Conservation (phyloP, 202 grass and related monocot species). For the Dendrocalamus latiflorus region DNA sequence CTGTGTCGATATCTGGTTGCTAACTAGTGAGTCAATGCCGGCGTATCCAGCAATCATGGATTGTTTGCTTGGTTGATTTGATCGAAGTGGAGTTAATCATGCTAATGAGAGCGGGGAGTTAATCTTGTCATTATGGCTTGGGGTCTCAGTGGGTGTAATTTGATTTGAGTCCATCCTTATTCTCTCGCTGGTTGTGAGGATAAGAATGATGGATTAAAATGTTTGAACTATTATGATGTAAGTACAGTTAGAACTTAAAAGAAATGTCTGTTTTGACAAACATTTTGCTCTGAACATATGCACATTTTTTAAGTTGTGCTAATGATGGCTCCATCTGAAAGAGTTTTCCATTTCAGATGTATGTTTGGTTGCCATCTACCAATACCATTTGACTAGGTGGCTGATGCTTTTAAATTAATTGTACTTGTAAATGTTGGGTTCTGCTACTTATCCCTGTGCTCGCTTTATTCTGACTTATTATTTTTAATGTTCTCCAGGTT, state of each 20-base stretch:
- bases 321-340: background rate
- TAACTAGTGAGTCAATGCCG: background rate
- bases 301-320: background rate
- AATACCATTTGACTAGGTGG: background rate
- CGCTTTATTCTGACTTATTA: background rate
- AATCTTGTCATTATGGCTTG: background rate
- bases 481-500: conserved; percentile 52
- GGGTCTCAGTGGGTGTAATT: background rate
- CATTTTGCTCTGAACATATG: background rate
- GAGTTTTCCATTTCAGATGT: background rate
- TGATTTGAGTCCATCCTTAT: background rate
- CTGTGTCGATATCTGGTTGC: background rate
- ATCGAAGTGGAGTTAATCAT: background rate
- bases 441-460: background rate
- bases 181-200: background rate
- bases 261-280: background rate
- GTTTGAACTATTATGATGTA: background rate
- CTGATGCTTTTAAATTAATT: conserved; percentile 9
- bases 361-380: background rate
- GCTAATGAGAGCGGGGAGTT: background rate
- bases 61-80: background rate
- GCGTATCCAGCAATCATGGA: background rate
- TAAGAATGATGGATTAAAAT: background rate
- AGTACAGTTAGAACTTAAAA: background rate
- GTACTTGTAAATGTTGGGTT: background rate